Evolutionary conservation across 2,329 filamentous ascomycete species (phyloP).

Genomic region (Sporothrix inflata): DNA sequence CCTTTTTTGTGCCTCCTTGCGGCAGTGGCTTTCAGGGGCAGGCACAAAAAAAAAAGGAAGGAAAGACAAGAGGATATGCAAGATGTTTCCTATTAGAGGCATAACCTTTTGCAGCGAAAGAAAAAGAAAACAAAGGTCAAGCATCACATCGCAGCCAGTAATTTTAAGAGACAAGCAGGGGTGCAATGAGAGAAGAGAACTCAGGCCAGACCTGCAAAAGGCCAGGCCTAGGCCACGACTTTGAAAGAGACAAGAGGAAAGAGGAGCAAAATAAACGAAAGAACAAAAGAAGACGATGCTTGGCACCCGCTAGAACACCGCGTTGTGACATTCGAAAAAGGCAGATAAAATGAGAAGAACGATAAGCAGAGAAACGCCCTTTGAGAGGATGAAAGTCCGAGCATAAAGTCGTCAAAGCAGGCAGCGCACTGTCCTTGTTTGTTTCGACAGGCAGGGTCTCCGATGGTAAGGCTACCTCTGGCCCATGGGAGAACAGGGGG

Average conservation of each 20-base stretch:
- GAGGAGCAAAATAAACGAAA: slow-evolving; percentile 5
- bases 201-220: neutral
- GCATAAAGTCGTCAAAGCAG: neutral
- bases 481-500: too few relatives aligned
- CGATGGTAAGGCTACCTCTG: neutral
- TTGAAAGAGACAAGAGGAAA: neutral
- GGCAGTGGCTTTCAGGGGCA: slow-evolving; percentile 15
- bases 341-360: neutral
- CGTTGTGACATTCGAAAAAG: neutral
- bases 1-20: neutral
- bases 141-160: neutral
- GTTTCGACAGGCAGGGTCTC: neutral
- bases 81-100: neutral
- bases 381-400: neutral
- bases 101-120: neutral
- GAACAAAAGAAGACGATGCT: slow-evolving; percentile 3
- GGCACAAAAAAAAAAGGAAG: neutral
- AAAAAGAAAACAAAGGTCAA: neutral
- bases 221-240: neutral
- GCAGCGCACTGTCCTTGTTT: neutral
- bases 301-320: neutral
- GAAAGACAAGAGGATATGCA: neutral
- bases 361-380: neutral
- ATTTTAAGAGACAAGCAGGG: neutral
- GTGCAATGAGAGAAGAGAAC: neutral